Percentiles rank a stretch among this genome's conserved stretches.
These are phyloP conservation scores for Pisolithus marmoratus DNA, from an alignment of 768 basidiomycete species.

Conservation along the genomic window DNA sequence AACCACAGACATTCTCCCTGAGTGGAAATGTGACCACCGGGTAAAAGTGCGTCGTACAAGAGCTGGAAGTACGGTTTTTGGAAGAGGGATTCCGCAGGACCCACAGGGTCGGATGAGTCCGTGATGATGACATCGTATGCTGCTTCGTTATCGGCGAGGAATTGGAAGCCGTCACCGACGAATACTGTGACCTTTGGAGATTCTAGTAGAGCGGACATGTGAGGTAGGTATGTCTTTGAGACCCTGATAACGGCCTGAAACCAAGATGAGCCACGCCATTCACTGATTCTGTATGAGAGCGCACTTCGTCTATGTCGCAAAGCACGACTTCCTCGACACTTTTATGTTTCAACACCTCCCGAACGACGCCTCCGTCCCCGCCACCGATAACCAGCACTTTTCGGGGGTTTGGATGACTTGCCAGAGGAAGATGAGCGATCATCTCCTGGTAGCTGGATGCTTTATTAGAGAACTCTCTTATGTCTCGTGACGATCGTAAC, in stretches of 20 bases:
- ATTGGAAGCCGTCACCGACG: slow-evolving; percentile 96
- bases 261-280: neutral
- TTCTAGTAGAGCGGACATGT: slow-evolving; percentile 82
- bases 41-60: slow-evolving; percentile 81
- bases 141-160: slow-evolving; percentile 80
- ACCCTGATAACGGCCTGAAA: slow-evolving; percentile 78
- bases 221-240: slow-evolving; percentile 87
- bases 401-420: slow-evolving; percentile 93
- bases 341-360: slow-evolving; percentile 93
- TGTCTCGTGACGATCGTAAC: slow-evolving; percentile 25
- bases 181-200: slow-evolving; percentile 78
- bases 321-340: slow-evolving; percentile 88
- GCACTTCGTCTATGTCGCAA: slow-evolving; percentile 95
- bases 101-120: slow-evolving; percentile 97
- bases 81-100: slow-evolving; percentile 91
- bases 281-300: slow-evolving; percentile 2
- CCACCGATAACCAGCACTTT: slow-evolving; percentile 97
- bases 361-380: slow-evolving; percentile 96
- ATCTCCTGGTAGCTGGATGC: slow-evolving; percentile 90
- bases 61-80: slow-evolving; percentile 97
- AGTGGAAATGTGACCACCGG: slow-evolving; percentile 90
- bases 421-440: slow-evolving; percentile 96
- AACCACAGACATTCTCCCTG: slow-evolving; percentile 97
- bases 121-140: slow-evolving; percentile 98
- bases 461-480: neutral